Evolutionary conservation across 2,329 filamentous ascomycete species (phyloP).

Genomic region (Plenodomus lindquistii): DNA sequence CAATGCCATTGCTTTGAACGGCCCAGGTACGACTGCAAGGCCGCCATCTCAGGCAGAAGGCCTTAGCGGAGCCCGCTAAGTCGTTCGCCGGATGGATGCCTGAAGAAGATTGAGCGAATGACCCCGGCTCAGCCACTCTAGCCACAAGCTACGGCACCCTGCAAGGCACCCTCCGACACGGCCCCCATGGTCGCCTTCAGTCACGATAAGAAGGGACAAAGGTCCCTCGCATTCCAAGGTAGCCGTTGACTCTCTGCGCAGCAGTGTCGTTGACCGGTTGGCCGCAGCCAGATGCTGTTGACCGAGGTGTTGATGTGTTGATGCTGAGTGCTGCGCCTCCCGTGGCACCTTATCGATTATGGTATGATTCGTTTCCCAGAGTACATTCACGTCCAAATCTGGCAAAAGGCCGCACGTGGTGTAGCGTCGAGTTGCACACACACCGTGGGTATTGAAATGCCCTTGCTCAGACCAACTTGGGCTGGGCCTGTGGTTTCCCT

Average conservation of each 20-base stretch:
- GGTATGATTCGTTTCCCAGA: no score
- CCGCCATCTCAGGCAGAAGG: constrained; percentile 32
- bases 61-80: constrained; percentile 16
- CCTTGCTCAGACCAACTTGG: constrained; percentile 18
- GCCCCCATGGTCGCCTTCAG: constrained; percentile 2
- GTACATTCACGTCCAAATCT: not conserved
- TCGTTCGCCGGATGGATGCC: constrained; percentile 1
- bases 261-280: not conserved
- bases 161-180: constrained; percentile 25
- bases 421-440: not conserved
- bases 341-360: not conserved
- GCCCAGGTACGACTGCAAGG: constrained; percentile 22
- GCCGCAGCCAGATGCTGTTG: not conserved
- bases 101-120: not conserved
- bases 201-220: not conserved
- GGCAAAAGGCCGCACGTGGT: no score
- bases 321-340: not conserved
- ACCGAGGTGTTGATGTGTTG: not conserved
- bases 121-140: constrained; percentile 9
- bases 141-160: constrained; percentile 29
- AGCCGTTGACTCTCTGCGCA: not conserved
- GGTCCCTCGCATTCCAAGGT: not conserved
- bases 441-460: no score
- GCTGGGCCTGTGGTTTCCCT: constrained; percentile 16
- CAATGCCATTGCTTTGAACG: not conserved